phyloP scores from a whole-genome alignment of 176 grass and related monocot genomes.

The Hordeum marinum region DNA sequence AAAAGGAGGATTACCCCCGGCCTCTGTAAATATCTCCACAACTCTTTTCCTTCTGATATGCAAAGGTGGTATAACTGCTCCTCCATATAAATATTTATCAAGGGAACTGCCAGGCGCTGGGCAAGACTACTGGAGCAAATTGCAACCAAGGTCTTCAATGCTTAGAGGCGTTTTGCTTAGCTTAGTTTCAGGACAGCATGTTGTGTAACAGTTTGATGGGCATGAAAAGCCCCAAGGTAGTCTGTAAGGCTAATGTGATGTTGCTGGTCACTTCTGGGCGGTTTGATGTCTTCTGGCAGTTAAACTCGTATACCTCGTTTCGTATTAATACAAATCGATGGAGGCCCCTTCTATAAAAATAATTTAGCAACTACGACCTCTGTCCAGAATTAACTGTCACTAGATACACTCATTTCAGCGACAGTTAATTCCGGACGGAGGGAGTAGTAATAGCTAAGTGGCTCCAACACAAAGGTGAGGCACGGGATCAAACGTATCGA shows the following conservation, averaged over 20 bases:
- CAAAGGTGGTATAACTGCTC: too few species aligned
- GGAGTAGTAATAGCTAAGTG: neutral
- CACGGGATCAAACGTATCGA: neutral
- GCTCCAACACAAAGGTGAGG: neutral
- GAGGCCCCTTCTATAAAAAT: neutral
- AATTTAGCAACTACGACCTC: too few species aligned
- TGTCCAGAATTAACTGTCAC: too few species aligned
- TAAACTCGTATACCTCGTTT: neutral
- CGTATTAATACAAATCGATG: neutral
- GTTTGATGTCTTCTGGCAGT: neutral
- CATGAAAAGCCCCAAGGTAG: neutral
- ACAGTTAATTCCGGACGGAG: too few species aligned
- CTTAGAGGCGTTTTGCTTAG: neutral
- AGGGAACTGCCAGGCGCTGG: neutral
- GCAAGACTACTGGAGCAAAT: neutral
- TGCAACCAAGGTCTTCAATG: neutral
- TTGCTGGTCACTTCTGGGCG: neutral
- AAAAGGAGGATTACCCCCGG: too few species aligned
- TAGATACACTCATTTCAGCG: too few species aligned
- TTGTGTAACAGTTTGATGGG: neutral
- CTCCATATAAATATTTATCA: neutral
- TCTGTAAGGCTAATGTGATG: neutral
- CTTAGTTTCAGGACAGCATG: neutral
- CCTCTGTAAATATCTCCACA: neutral
- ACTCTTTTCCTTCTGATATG: neutral